Evolutionary conservation across 2,329 filamentous ascomycete genomes (phyloP), one percentile per base, ranked within the genome.

Genomic region (Botrytis fabae): DNA sequence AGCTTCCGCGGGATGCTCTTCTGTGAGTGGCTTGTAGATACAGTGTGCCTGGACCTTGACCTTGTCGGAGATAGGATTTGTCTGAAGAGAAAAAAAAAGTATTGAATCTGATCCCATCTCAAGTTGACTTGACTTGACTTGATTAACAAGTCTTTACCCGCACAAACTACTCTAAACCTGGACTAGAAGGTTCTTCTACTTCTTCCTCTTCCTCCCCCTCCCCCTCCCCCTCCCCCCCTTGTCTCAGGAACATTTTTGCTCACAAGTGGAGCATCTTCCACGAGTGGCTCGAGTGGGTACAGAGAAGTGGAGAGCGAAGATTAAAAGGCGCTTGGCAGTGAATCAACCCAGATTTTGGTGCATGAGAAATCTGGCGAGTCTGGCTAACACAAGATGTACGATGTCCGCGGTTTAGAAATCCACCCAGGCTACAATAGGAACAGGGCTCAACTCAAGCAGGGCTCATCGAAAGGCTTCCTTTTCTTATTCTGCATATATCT

Each of bases 391-490:
- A 62, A 42, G 38, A 62, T 42, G 35, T n/a, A 40, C 22, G 22
- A 51, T 51, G 22, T 51, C 46, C 46, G 46, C 10, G 25, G 20
- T 51, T 51, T 51, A 54, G 28, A 54, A 54, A 25, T 54, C 14
- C n/a, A 62, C 38, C 60, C 38, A 62, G 57, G 35, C 60, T 62
- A 62, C 38, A 62, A 40, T 20, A 62, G 60, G 25, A 28, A 62
- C 12, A n/a, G 35, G 35, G 60, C 59, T 38, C 59, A 61, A 7
- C 42, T 28, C 25, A n/a, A 54, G 48, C 48, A 54, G 48, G 32
- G 60, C 60, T 62, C 38, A 42, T 42, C 38, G 25, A n/a, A 62
- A 62, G 60, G 60, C 60, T 44, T 44, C 61, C 61, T 42, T 63
- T 44, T 18, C 38, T 63, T 12, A 25, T 25, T 63, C 38, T 44